phyloP scores from a whole-genome alignment of 2,329 filamentous ascomycete species.

The Xylariaceae sp. region DNA sequence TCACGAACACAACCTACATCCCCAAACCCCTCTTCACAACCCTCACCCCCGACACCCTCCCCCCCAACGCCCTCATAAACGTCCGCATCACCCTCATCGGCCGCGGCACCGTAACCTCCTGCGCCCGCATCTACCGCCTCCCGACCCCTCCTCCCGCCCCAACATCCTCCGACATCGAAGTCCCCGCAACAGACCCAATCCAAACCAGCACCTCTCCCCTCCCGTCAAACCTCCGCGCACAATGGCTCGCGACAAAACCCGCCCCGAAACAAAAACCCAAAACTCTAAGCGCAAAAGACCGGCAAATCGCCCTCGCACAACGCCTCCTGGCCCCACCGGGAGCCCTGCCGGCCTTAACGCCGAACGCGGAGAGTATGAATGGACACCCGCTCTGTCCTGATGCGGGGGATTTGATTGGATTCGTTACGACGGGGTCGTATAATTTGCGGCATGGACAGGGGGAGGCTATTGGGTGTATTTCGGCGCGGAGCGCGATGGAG shows the following conservation, averaged over 20 bases:
- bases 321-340: conserved; percentile 39
- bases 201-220: conserved; percentile 24
- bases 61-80: conserved; percentile 46
- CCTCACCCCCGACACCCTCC: conserved; percentile 31
- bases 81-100: conserved; percentile 62
- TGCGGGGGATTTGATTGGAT: conserved; percentile 75
- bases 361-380: conserved; percentile 37
- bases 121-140: conserved; percentile 81
- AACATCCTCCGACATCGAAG: conserved; percentile 35
- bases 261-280: conserved; percentile 25
- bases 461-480: conserved; percentile 68
- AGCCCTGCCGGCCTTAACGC: conserved; percentile 32
- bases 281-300: conserved; percentile 30
- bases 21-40: conserved; percentile 33
- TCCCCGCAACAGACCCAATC: conserved; percentile 42
- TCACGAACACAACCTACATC: conserved; percentile 36
- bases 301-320: conserved; percentile 42
- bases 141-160: conserved; percentile 38
- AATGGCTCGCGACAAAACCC: conserved; percentile 61
- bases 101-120: conserved; percentile 64
- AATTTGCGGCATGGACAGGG: conserved; percentile 72
- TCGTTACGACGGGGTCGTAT: conserved; percentile 82
- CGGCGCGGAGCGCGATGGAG: conserved; percentile 52
- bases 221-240: conserved; percentile 50
- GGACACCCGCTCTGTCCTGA: conserved; percentile 65